Evolutionary conservation across 1,284 basidiomycete species (phyloP).

Genomic region (Boletus austroedulis): DNA sequence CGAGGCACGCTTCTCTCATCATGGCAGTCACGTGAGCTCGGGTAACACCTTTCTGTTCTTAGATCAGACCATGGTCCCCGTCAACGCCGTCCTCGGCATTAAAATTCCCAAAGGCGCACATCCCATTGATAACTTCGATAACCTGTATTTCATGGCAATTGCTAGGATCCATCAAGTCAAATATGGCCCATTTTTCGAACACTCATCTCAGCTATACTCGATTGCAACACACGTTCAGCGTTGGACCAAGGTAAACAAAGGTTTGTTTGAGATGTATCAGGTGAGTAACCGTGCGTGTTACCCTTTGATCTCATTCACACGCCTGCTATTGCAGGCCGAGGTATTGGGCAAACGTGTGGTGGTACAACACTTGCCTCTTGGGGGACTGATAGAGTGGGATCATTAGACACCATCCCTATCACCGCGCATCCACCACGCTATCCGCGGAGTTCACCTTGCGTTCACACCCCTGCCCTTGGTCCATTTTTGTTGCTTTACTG

Average conservation of each 20-base stretch:
- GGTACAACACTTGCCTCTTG: slow-evolving; percentile 91
- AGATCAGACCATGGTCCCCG: slow-evolving; percentile 61
- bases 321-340: slow-evolving; percentile 61
- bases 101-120: slow-evolving; percentile 45
- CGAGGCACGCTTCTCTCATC: slow-evolving; percentile 48
- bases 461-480: slow-evolving; percentile 21
- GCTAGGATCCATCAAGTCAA: slow-evolving; percentile 81
- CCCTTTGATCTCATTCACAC: slow-evolving; percentile 1
- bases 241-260: slow-evolving; percentile 88
- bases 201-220: slow-evolving; percentile 87
- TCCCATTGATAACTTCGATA: slow-evolving; percentile 36
- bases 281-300: slow-evolving; percentile 37
- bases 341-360: slow-evolving; percentile 96
- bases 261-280: slow-evolving; percentile 95
- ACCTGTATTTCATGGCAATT: slow-evolving; percentile 82
- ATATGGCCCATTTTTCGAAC: slow-evolving; percentile 84
- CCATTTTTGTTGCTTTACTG: slow-evolving; percentile 6
- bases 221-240: slow-evolving; percentile 82
- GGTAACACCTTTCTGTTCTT: slow-evolving; percentile 9
- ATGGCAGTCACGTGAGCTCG: slow-evolving; percentile 10
- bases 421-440: not conserved
- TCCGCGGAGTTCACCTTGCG: slow-evolving; percentile 20
- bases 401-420: slow-evolving; percentile 11
- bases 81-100: slow-evolving; percentile 53
- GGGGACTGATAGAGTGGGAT: slow-evolving; percentile 73